phyloP scores from a whole-genome alignment of 352 stramenopile species.

The Elongisporangium senticosum region DNA sequence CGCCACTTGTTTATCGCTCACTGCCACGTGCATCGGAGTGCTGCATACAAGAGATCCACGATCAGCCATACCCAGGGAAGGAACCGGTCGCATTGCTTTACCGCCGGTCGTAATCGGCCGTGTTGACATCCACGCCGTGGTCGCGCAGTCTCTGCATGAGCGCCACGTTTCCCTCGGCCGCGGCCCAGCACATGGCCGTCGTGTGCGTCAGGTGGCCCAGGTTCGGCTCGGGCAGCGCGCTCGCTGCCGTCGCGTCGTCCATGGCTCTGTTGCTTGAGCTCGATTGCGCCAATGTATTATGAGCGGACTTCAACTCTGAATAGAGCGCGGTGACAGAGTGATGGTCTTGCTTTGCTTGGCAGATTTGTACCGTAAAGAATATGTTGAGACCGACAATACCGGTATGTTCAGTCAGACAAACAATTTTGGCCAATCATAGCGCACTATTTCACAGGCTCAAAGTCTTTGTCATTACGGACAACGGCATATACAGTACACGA shows the following conservation, averaged over 20 bases:
- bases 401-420: too few species aligned
- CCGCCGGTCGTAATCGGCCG: conserved; percentile 73
- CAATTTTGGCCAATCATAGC: too few species aligned
- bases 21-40: conserved; percentile 71
- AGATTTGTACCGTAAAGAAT: not conserved
- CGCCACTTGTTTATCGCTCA: conserved; percentile 52
- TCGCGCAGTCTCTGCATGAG: conserved; percentile 52
- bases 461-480: too few species aligned
- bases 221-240: not conserved
- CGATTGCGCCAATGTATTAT: not conserved
- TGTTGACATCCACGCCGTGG: conserved; percentile 65
- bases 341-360: not conserved
- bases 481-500: too few species aligned
- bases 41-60: conserved; percentile 13
- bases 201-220: conserved; percentile 36
- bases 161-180: conserved; percentile 50
- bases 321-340: not conserved
- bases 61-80: conserved; percentile 1
- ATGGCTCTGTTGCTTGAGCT: not conserved
- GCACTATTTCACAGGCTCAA: too few species aligned
- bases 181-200: conserved; percentile 77
- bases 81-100: conserved; percentile 10
- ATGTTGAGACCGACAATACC: too few species aligned
- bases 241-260: not conserved
- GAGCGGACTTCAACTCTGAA: not conserved